Base-by-base conservation (phyloP, 176 grass and related monocot species). In the Bonia amplexicaulis region DNA sequence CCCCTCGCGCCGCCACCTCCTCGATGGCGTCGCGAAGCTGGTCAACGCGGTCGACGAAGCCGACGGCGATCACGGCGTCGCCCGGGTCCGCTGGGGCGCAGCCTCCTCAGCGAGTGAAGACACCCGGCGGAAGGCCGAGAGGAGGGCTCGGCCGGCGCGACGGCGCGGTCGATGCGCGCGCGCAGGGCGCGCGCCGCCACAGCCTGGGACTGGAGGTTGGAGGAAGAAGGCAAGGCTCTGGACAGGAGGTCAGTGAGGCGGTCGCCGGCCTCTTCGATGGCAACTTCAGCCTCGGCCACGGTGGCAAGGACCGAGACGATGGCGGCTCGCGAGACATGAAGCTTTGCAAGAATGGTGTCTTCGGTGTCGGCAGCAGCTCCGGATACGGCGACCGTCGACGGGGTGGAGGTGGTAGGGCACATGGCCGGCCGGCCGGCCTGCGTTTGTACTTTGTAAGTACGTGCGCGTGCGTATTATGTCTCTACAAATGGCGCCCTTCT, bases 101-200 rank as follows among this genome's bases (percentile, higher is more conserved):
- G 77, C 40, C 11, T 71, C 71, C 8, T 48, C 84, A 35, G 83
- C 82, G 22, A 94, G 81, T 10, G 77, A 40, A 1, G 84, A 88
- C 58, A 87, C 92, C 60, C 79, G 66, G 44, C 89, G 73, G 67
- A 94, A 41, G 1, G 71, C 60, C 1, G 35, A 67, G 27, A 94
- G 84, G 73, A 89, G 84, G 84, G 76, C 22, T 78, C 41, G 2
- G 80, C 74, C 1, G 87, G 87, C 9, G 87, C 85, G 17, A 89
- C 81, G 77, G 87, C 84, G 19, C 85, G 84, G 81, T 94, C 84
- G 60, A 94, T 91, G 67, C 89, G 85, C 4, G 87, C 46, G 52
- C 54, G 73, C 42, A 94, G 73, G 17, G 89, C 89, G 3, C 72
- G 81, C 12, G 59, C 62, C 1, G 87, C 87, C 60, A 91, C 69